Evolutionary conservation across 116 monocot species (phyloP), one percentile per base, ranked within the genome.

Genomic region (Posidonia oceanica): DNA sequence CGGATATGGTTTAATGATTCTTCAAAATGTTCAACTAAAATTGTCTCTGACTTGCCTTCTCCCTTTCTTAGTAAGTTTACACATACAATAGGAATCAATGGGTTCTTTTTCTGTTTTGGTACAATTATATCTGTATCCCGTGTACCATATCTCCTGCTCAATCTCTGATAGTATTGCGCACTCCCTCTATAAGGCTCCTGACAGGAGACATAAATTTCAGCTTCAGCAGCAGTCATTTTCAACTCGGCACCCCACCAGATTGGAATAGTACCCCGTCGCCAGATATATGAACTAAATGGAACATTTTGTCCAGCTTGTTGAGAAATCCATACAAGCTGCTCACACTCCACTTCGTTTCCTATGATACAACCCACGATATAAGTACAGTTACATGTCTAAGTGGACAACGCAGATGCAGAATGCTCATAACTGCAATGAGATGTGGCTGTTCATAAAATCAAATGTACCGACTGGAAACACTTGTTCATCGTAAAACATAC

Each of bases 161-260:
- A 72, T 75, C 99, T 87, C 59, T 93, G 74, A 70, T 90, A 99
- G 54, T 99, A 99, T 60, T 88, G 79, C 37, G 70, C 58, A 72
- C 90, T 93, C 62, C 99, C 99, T 71, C 70, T 81, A 70, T 88
- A 99, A 48, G 99, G 99, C 73, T 99, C 94, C 63, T 84, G 85
- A 66, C 79, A 72, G 63, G 89, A 82, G 51, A 99, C 90, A 79
- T 85, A 99, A 71, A 99, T 99, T 81, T 99, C 99, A 77, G 99
- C 99, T 81, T 99, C 94, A 57, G 80, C 82, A 64, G 93, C 79
- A 56, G 91, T 83, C 14, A 90, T 38, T 59, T 85, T 99, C 54
- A 99, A 79, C 63, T 99, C 99, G 41, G 99, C 99, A 75, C 99
- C 99, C 99, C 99, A 99, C 91, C 90, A 93, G 39, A 99, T 88